Percentiles rank a stretch among this genome's conserved stretches.
These are phyloP conservation scores for Metschnikowia cubensis DNA, from an alignment of 805 yeast species.

Conservation along the genomic window DNA sequence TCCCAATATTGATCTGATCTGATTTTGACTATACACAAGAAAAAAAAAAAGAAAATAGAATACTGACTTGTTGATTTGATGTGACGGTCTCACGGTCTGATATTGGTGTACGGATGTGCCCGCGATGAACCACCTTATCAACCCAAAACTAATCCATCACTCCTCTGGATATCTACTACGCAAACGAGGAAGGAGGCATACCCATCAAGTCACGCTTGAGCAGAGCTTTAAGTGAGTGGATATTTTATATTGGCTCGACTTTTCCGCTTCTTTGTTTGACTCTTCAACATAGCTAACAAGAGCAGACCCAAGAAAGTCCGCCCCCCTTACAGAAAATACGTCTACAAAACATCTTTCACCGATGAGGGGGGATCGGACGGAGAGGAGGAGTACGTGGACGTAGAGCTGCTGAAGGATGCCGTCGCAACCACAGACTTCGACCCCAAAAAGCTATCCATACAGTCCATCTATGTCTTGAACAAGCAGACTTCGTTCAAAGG, in stretches of 20 bases:
- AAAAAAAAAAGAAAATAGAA: too few species aligned
- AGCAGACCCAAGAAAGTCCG: conserved; percentile 78
- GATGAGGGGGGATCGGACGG: conserved; percentile 19
- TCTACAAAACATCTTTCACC: conserved; percentile 42
- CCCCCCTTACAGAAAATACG: conserved; percentile 77
- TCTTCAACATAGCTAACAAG: conserved; percentile 69
- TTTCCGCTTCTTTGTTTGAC: neutral
- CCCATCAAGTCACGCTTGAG: neutral
- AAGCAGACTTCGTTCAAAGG: conserved; percentile 19
- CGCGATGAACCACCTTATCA: too few species aligned
- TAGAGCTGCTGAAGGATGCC: too few species aligned
- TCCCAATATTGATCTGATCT: too few species aligned
- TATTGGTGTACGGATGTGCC: too few species aligned
- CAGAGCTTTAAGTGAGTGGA: too few species aligned
- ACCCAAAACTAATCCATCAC: too few species aligned
- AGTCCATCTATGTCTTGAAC: conserved; percentile 33
- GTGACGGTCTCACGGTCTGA: too few species aligned
- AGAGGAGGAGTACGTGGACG: neutral
- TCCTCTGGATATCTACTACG: too few species aligned
- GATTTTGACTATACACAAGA: too few species aligned
- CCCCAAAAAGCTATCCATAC: conserved; percentile 23
- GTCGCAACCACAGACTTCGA: conserved; percentile 10
- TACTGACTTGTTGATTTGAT: too few species aligned
- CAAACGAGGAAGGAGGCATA: neutral
- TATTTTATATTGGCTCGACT: too few species aligned